phyloP scores from a whole-genome alignment of 2,329 filamentous ascomycete genomes.

The Penicillium brevicompactum region DNA sequence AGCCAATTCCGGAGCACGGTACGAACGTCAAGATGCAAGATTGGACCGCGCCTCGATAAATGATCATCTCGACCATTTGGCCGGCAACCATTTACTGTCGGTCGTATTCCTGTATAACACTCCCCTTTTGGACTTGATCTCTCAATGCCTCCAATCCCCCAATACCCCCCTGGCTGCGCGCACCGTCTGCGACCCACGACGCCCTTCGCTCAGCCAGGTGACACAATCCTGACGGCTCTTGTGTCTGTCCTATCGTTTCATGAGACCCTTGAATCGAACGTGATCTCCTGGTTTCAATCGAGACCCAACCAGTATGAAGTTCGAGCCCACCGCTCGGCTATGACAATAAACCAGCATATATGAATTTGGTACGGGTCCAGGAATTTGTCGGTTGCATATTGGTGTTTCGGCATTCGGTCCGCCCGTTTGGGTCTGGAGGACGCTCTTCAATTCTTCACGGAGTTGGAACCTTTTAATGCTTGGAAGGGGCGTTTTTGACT shows the following conservation, averaged over 20 bases:
- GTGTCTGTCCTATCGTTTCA: constrained; percentile 14
- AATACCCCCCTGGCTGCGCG: not conserved
- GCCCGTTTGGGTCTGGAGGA: constrained; percentile 2
- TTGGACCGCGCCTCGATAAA: constrained; percentile 36
- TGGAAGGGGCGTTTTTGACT: not conserved
- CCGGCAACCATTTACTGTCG: not conserved
- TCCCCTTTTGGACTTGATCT: not conserved
- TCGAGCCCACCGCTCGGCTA: constrained; percentile 9
- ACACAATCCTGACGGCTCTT: constrained; percentile 14
- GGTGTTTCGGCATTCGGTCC: constrained; percentile 1
- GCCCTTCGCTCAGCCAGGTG: not conserved
- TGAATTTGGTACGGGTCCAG: constrained; percentile 2
- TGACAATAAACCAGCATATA: constrained; percentile 8
- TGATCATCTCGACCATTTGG: not conserved
- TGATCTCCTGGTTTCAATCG: not conserved
- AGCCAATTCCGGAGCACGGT: constrained; percentile 34
- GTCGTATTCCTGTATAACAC: not conserved
- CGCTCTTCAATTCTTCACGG: constrained; percentile 1
- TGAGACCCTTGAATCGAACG: not conserved
- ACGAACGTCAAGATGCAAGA: constrained; percentile 43
- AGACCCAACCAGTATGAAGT: constrained; percentile 3
- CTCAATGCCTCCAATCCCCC: not conserved
- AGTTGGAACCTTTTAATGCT: not conserved
- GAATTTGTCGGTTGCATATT: not conserved
- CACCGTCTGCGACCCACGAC: not conserved